These are phyloP conservation scores for Xylariaceae sp. DNA, from an alignment of 2,329 filamentous ascomycete species.

Conservation along the genomic window DNA sequence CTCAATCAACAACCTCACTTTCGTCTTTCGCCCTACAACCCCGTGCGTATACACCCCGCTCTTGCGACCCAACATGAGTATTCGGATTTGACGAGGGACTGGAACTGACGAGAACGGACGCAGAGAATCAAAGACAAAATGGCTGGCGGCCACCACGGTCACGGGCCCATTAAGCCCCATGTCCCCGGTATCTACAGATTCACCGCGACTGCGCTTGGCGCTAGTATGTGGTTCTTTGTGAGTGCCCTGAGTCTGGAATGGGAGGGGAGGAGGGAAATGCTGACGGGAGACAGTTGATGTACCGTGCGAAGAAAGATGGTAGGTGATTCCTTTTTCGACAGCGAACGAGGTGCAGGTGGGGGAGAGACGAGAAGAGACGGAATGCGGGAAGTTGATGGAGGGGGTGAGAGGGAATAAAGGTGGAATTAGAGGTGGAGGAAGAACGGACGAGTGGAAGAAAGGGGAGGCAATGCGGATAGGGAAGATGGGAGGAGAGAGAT, in stretches of 20 bases:
- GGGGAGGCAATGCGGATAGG: too few species aligned
- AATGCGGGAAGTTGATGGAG: too few species aligned
- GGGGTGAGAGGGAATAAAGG: too few species aligned
- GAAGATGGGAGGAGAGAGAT: too few species aligned
- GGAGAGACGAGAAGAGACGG: too few species aligned
- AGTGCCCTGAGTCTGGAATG: conserved; percentile 28
- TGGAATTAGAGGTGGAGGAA: too few species aligned
- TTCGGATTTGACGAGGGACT: too few species aligned
- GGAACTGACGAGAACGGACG: too few species aligned
- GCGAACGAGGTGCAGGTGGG: neutral
- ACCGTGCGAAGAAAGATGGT: neutral
- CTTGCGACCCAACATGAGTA: neutral
- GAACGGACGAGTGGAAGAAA: too few species aligned
- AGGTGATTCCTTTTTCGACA: neutral
- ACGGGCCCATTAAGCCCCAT: conserved; percentile 37
- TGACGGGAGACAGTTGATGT: neutral
- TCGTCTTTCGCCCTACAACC: neutral
- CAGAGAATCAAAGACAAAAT: neutral
- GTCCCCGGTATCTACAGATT: conserved; percentile 69
- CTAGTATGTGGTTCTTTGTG: conserved; percentile 99
- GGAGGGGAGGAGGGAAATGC: neutral
- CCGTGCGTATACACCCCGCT: neutral
- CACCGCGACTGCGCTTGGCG: conserved; percentile 78
- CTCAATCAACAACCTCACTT: neutral
- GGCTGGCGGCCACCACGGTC: neutral